These are phyloP conservation scores for Babesia caballi DNA, from an alignment of 169 alveolate genomes.

Conservation along the genomic window DNA sequence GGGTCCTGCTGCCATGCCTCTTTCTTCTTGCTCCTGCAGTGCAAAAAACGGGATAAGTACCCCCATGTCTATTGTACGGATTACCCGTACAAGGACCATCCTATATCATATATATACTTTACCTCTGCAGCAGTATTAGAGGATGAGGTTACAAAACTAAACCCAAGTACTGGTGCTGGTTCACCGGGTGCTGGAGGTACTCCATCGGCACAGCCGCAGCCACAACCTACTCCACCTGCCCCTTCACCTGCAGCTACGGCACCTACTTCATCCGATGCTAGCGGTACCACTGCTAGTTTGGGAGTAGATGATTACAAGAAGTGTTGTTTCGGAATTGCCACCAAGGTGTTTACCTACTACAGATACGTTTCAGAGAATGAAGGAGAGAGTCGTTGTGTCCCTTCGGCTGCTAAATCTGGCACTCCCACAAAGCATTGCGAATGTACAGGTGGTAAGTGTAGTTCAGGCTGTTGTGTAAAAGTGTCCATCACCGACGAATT, in stretches of 20 bases:
- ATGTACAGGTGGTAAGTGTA: background rate
- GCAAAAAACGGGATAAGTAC: background rate
- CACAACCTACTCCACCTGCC: background rate
- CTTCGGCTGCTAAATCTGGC: background rate
- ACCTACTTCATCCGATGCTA: background rate
- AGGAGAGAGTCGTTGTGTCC: background rate
- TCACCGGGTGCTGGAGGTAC: background rate
- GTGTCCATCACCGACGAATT: background rate
- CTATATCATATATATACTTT: background rate
- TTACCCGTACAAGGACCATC: background rate
- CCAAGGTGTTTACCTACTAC: slow-evolving; percentile 4
- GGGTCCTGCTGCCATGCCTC: slow-evolving; percentile 17
- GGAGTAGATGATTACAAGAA: background rate
- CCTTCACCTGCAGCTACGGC: background rate
- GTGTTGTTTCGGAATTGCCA: slow-evolving; percentile 12
- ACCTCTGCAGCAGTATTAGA: slow-evolving; percentile 11
- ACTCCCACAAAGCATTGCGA: background rate
- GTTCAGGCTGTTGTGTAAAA: slow-evolving; percentile 12
- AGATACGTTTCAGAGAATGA: background rate
- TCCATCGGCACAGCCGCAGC: background rate
- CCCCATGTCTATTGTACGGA: background rate
- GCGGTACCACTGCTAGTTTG: background rate
- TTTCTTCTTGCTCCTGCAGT: background rate
- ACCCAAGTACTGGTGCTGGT: background rate
- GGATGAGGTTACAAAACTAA: background rate